These are phyloP conservation scores for Casaregolazyma lundiana DNA, from an alignment of 1,139 yeast genomes.

Conservation along the genomic window DNA sequence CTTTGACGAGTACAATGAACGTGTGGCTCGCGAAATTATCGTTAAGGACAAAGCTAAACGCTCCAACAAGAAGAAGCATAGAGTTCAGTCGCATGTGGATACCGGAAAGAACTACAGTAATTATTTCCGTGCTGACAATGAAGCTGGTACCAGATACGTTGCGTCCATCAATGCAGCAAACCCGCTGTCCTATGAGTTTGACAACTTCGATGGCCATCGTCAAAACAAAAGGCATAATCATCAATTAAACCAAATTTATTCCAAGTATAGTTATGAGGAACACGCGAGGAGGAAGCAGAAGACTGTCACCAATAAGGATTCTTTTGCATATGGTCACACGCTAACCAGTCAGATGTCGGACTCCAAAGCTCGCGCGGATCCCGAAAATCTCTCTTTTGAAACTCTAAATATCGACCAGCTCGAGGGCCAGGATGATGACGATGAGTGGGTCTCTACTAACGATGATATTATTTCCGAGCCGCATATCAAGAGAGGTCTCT, in stretches of 20 bases:
- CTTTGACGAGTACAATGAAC: constrained; percentile 37
- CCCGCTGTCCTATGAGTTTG: constrained; percentile 26
- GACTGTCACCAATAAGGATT: constrained; percentile 8
- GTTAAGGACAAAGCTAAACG: constrained; percentile 28
- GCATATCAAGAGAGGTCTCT: constrained; percentile 47
- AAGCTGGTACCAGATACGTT: not conserved
- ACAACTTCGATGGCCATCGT: constrained; percentile 28
- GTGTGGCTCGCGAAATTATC: constrained; percentile 35
- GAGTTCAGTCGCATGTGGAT: constrained; percentile 15
- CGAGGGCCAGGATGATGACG: constrained; percentile 19
- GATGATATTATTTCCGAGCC: constrained; percentile 14
- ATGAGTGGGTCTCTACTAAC: constrained; percentile 14
- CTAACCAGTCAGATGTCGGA: constrained; percentile 4
- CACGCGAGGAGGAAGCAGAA: constrained; percentile 14
- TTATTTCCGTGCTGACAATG: constrained; percentile 22
- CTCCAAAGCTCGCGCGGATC: not conserved
- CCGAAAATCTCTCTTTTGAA: constrained; percentile 20
- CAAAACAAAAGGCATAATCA: constrained; percentile 27
- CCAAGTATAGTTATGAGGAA: constrained; percentile 24
- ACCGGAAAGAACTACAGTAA: constrained; percentile 25
- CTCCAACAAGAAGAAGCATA: constrained; percentile 19
- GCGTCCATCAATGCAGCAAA: constrained; percentile 11
- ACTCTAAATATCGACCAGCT: constrained; percentile 24
- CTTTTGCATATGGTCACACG: not conserved
- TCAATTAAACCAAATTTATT: constrained; percentile 25